Evolutionary conservation across 306 rosid genomes (phyloP).

Genomic region (Trifolium pratense): DNA sequence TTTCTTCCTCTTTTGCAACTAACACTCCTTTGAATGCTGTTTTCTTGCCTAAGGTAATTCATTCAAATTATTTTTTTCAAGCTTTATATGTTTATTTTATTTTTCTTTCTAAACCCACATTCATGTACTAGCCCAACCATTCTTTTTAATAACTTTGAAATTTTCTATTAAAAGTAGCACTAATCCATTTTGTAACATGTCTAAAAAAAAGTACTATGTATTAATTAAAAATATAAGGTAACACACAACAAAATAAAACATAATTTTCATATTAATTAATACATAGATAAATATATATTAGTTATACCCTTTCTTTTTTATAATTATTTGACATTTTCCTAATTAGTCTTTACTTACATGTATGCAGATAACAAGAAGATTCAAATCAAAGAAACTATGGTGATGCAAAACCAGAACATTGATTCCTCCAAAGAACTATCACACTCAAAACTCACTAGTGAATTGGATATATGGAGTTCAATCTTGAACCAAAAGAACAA

Average conservation of each 20-base stretch:
- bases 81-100: neutral
- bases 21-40: neutral
- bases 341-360: constrained; percentile 3
- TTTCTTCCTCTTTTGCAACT: no score
- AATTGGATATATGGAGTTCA: constrained; percentile 56
- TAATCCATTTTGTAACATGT: neutral
- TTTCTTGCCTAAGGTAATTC: constrained; percentile 48
- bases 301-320: neutral
- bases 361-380: constrained; percentile 49
- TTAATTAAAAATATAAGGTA: neutral
- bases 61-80: neutral
- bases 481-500: constrained; percentile 51
- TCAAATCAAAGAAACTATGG: constrained; percentile 35
- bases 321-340: neutral
- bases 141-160: neutral
- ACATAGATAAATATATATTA: no score
- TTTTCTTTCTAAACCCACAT: neutral
- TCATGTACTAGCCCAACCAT: neutral
- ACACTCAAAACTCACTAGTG: neutral
- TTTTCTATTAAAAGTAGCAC: neutral
- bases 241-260: no score
- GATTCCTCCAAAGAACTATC: neutral
- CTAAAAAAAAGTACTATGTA: neutral
- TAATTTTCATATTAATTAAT: no score
- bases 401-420: neutral